Base-by-base conservation (phyloP, 331 rosid genomes). In the Quercus lobata region DNA sequence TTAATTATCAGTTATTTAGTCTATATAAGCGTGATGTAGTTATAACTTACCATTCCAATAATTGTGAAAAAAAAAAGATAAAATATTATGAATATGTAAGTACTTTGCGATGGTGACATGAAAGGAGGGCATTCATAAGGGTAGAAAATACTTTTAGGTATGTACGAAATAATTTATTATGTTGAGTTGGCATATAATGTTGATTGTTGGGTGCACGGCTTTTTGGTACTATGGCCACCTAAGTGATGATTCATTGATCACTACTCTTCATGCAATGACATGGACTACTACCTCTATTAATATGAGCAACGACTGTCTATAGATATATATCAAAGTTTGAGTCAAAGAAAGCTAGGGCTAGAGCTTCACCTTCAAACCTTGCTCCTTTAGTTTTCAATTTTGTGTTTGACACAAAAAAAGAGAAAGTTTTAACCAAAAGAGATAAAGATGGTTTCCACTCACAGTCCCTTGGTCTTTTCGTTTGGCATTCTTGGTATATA, bases 181-280 rank as follows among this genome's bases (percentile, higher is more conserved):
- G 54, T 49, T 12, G 54, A 49, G 54, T 10, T 10, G 15, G 54
- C 16, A 49, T 1, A 17, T 32, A 32, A 32, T 6, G 83, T 77
- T 86, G 92, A 88, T 87, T 83, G 8, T 27, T 73, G 79, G 86
- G 79, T 81, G 80, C 82, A 79, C 71, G 82, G 77, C 29, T 22
- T 75, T 71, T 55, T 35, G 81, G 78, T 77, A 74, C 80, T 72
- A 37, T 71, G 6, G 81, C 84, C 72, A 57, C 52, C 60, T 77
- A 78, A 69, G 68, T 85, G 79, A 81, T 55, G 79, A 90, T 79
- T 83, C 70, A 75, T 75, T 79, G 58, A 78, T 81, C 84, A 52
- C 41, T 35, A 35, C 41, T 35, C 81, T 75, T 84, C 93, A 86
- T 88, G 91, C 87, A 86, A 71, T 74, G 60, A 17, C 76, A 76